phyloP scores from a whole-genome alignment of 768 basidiomycete genomes.

The Phylloporus arenicola region DNA sequence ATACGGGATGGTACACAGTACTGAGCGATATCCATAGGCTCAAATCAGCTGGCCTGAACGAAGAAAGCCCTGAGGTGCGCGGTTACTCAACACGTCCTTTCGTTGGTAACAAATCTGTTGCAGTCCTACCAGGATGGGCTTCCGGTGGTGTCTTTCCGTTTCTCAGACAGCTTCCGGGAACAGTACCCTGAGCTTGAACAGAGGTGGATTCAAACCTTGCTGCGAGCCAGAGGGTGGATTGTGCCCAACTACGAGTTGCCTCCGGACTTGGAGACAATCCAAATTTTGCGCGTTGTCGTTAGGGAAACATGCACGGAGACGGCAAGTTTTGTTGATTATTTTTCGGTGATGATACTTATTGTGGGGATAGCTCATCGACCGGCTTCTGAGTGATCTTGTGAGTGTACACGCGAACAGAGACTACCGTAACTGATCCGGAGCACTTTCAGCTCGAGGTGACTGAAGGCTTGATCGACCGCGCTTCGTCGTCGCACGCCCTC shows the following conservation, averaged over 20 bases:
- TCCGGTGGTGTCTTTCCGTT: conserved; percentile 50
- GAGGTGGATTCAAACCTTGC: conserved; percentile 48
- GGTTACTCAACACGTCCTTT: conserved; percentile 2
- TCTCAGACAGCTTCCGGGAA: conserved; percentile 49
- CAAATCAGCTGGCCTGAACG: conserved; percentile 35
- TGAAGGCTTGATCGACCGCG: conserved; percentile 45
- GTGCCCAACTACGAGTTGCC: conserved; percentile 59
- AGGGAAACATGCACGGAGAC: conserved; percentile 50
- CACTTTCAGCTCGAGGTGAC: conserved; percentile 54
- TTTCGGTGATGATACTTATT: conserved; percentile 26
- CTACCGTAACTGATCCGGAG: conserved; percentile 1
- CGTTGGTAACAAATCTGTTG: not conserved
- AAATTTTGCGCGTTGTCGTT: conserved; percentile 62
- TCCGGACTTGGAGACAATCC: conserved; percentile 42
- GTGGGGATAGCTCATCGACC: conserved; percentile 47
- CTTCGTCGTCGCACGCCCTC: conserved; percentile 50
- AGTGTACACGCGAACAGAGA: conserved; percentile 22
- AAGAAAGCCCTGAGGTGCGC: conserved; percentile 53
- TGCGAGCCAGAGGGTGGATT: conserved; percentile 50
- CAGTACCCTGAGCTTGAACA: conserved; percentile 55
- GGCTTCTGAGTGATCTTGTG: conserved; percentile 65
- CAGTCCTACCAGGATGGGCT: conserved; percentile 45
- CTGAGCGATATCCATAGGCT: conserved; percentile 52
- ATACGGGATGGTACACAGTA: conserved; percentile 46
- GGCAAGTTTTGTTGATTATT: conserved; percentile 28